phyloP scores from a whole-genome alignment of 345 rosid genomes.

The Rhodomyrtus tomentosa region DNA sequence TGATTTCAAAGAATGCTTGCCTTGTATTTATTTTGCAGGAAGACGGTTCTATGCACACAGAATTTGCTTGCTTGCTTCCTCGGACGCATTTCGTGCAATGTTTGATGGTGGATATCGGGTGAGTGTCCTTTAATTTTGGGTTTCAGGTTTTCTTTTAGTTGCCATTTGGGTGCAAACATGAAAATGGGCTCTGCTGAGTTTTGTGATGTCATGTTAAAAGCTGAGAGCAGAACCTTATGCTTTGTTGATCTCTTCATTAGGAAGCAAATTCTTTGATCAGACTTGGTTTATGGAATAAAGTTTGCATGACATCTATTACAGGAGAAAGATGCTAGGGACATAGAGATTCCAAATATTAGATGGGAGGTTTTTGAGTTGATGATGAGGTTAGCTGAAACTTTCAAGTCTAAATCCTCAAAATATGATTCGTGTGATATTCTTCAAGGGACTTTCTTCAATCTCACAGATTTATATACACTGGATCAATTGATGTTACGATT shows the following conservation, averaged over 20 bases:
- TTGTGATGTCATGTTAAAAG: not conserved
- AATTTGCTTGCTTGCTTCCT: constrained; percentile 97
- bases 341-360: constrained; percentile 95
- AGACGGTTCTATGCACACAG: constrained; percentile 90
- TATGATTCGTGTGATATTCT: not conserved
- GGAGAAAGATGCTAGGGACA: constrained; percentile 98
- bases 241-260: not conserved
- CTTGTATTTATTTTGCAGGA: constrained; percentile 34
- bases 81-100: constrained; percentile 99
- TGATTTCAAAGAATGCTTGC: not conserved
- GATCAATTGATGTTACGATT: constrained; percentile 75
- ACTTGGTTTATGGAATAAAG: not conserved
- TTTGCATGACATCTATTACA: constrained; percentile 8
- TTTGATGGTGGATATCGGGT: constrained; percentile 99
- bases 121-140: constrained; percentile 10
- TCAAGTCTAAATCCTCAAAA: not conserved
- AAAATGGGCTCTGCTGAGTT: not conserved
- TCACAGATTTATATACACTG: constrained; percentile 91
- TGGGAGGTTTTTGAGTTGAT: constrained; percentile 99
- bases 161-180: not conserved
- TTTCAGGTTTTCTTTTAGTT: not conserved
- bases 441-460: constrained; percentile 4
- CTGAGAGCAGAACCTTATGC: not conserved
- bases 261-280: not conserved
- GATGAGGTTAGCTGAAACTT: constrained; percentile 66